Base-by-base conservation (phyloP, 495 filamentous ascomycete genomes). In the Stereocaulon alpinum region DNA sequence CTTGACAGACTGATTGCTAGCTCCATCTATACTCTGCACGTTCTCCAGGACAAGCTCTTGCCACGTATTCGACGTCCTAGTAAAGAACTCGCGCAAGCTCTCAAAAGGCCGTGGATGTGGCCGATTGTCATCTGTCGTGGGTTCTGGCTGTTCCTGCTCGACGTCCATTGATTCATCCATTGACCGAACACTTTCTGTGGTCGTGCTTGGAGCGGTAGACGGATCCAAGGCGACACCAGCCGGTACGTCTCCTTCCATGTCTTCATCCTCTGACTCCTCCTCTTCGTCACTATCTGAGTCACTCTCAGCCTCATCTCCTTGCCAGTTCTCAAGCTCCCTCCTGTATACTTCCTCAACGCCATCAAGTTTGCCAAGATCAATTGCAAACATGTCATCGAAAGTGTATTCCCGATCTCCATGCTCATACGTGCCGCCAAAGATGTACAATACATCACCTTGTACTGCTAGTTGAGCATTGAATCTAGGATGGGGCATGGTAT, bases 361-460 rank as follows among this genome's bases (percentile, higher is more conserved):
- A 67, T 97, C 91, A 58, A 97, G 74, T 70, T 91, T 94, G 52
- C 85, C 90, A 40, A 97, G 77, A 68, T 97, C 89, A 63, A 97
- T 84, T 11, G 88, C 86, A 68, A 89, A 92, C 77, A 96, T 77
- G 65, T 97, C 92, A 68, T 96, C 90, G 71, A 95, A 94, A 2
- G 87, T 95, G 66, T 86, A 95, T 69, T 98, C 93, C 18, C 87
- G 81, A 66, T 97, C 93, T 22, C 87, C 91, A 71, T 92, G 91
- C 67, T 98, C 93, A 65, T 87, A 95, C 0, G 90, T 98, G 15
- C 93, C 93, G 20, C 93, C 91, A 66, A 92, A 95, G 27, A 96
- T 86, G 67, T 93, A 98, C 0, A 97, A 76, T 15, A 86, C 80
- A 71, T 98, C 93, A 56, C 89, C 88, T 71, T 96, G 90, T 10